These are phyloP conservation scores for Ceratobasidium papillatum DNA, from an alignment of 1,284 basidiomycete species.

Conservation along the genomic window DNA sequence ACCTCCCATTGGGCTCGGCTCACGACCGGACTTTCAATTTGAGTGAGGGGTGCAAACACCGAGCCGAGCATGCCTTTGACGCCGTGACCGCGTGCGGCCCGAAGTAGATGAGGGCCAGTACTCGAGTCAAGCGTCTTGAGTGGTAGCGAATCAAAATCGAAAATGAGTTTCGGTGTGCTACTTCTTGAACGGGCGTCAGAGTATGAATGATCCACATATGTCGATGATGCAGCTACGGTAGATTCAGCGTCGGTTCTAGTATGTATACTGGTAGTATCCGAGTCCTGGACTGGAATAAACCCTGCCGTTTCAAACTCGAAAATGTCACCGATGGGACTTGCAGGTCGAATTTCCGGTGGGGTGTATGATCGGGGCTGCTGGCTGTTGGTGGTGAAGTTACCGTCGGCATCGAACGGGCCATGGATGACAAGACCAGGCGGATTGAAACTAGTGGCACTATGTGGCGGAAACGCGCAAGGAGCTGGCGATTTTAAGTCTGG, in stretches of 20 bases:
- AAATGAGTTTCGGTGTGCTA: neutral
- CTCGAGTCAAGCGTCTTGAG: neutral
- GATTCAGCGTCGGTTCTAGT: conserved; percentile 6
- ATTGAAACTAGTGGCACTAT: neutral
- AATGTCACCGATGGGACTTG: neutral
- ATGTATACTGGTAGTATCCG: neutral
- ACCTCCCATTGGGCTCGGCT: conserved; percentile 31
- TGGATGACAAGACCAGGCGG: neutral
- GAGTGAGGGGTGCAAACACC: conserved; percentile 10
- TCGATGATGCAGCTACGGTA: neutral
- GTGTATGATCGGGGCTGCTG: neutral
- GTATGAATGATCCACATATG: neutral
- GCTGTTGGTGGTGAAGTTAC: neutral
- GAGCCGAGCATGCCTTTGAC: neutral
- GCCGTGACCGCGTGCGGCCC: neutral
- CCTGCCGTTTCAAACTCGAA: conserved; percentile 39
- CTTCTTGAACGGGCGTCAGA: neutral
- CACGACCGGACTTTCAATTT: conserved; percentile 14
- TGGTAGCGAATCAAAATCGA: conserved; percentile 24
- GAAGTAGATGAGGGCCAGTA: neutral
- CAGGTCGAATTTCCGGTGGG: neutral
- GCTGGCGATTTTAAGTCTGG: neutral
- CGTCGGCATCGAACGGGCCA: neutral
- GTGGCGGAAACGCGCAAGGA: neutral
- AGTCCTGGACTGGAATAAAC: conserved; percentile 35